Evolutionary conservation across 768 basidiomycete genomes (phyloP), one percentile per base, ranked within the genome.

Genomic region (Cantharellus anzutake): DNA sequence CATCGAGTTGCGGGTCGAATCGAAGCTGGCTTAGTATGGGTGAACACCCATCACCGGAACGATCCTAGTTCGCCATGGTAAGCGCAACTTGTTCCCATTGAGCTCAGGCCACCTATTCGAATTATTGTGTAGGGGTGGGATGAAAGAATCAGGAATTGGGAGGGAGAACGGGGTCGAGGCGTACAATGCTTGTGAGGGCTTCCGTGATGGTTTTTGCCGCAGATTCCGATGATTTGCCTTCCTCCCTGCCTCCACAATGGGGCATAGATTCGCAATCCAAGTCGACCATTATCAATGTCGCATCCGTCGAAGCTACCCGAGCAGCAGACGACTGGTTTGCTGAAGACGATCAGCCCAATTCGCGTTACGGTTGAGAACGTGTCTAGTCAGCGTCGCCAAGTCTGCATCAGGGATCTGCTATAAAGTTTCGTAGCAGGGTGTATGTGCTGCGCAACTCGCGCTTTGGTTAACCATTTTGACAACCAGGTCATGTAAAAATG

Each of bases 1-100:
- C 86, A 90, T 67, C 80, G 83, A 2, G 77, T 88, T 2, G 77
- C 87, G 3, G 76, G 76, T 56, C 72, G 73, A 41, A 80, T 92
- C 41, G 76, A 91, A 64, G 73, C 82, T 16, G 89, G 89, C 3
- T 66, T 91, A 39, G 83, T 86, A 51, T 92, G 89, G 89, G 78
- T 90, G 42, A 91, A 92, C 67, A 88, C 84, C 0, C 86, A 90
- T 64, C 89, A 92, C 66, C 78, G 88, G 52, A 91, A 92, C 65
- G 87, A 91, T 66, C 89, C 89, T 4, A 84, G 83, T 63, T 88
- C 85, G 40, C 87, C 89, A 44, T 92, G 89, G 88, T 86, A 67
- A 42, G 77, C 44, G 58, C n/a, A n/a, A 34, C 42, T 29, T 44
- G 5, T 38, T 11, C 42, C 34, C 4, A 5, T 56, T 51, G 1